phyloP scores from a whole-genome alignment of 257 asterid species.

The Scutellaria baicalensis region DNA sequence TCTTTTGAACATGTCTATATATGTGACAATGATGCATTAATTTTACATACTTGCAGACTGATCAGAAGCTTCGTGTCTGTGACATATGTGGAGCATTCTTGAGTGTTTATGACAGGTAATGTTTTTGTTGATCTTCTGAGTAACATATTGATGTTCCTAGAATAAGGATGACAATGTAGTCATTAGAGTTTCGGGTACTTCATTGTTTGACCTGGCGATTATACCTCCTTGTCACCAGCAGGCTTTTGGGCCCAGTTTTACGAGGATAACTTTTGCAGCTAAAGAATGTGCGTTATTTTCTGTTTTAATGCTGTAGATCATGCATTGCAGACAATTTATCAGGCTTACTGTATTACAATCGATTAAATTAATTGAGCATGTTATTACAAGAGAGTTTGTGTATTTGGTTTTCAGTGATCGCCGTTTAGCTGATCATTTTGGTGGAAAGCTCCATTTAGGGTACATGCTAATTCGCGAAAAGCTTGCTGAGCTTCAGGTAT shows the following conservation, averaged over 20 bases:
- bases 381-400: conserved; percentile 10
- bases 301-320: conserved; percentile 60
- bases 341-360: conserved; percentile 14
- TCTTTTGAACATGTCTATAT: background rate
- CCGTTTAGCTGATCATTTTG: conserved; percentile 99
- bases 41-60: conserved; percentile 55
- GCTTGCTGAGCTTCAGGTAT: conserved; percentile 92
- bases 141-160: conserved; percentile 5
- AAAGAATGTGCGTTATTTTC: conserved; percentile 96
- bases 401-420: conserved; percentile 82
- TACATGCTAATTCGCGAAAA: conserved; percentile 95
- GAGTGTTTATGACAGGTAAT: conserved; percentile 90
- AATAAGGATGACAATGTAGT: conserved; percentile 32
- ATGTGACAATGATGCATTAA: conserved; percentile 19
- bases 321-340: conserved; percentile 36
- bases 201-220: conserved; percentile 72
- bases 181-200: conserved; percentile 44
- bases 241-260: conserved; percentile 99
- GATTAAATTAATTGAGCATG: conserved; percentile 8
- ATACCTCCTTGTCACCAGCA: conserved; percentile 97
- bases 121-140: conserved; percentile 1
- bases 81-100: conserved; percentile 98
- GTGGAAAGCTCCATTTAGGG: conserved; percentile 98
- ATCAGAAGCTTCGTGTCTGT: conserved; percentile 98
- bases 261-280: conserved; percentile 98